phyloP scores from a whole-genome alignment of 495 filamentous ascomycete species.

The Xylaria acuta region DNA sequence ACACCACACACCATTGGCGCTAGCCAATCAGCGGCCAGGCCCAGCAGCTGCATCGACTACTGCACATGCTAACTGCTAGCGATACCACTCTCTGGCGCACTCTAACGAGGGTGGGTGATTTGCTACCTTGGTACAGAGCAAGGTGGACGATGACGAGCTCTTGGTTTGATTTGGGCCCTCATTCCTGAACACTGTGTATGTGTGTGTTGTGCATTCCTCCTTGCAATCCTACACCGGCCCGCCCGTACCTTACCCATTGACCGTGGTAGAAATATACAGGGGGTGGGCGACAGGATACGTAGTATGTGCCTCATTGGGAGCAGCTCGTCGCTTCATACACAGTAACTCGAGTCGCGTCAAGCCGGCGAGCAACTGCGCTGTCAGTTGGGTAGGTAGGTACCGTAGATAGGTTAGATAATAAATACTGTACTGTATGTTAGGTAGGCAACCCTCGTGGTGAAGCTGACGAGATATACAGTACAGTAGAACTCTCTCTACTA shows the following conservation, averaged over 20 bases:
- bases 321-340: background rate
- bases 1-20: slow-evolving; percentile 21
- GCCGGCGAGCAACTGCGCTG: background rate
- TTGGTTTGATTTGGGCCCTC: background rate
- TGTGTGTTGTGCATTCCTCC: slow-evolving; percentile 17
- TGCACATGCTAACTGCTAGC: slow-evolving; percentile 16
- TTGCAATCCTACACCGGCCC: background rate
- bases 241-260: slow-evolving; percentile 17
- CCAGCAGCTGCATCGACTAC: slow-evolving; percentile 19
- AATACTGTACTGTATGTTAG: background rate
- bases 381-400: background rate
- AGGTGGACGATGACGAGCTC: slow-evolving; percentile 17
- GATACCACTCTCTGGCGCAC: too few relatives aligned
- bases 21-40: slow-evolving; percentile 10
- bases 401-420: background rate
- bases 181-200: slow-evolving; percentile 22
- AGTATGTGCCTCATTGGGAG: background rate
- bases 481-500: background rate
- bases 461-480: background rate
- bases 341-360: background rate
- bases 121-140: slow-evolving; percentile 22
- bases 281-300: background rate
- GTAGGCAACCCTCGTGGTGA: background rate
- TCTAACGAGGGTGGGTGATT: slow-evolving; percentile 24
- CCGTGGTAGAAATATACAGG: background rate